phyloP scores from a whole-genome alignment of 345 rosid species.

The Citrus medica region DNA sequence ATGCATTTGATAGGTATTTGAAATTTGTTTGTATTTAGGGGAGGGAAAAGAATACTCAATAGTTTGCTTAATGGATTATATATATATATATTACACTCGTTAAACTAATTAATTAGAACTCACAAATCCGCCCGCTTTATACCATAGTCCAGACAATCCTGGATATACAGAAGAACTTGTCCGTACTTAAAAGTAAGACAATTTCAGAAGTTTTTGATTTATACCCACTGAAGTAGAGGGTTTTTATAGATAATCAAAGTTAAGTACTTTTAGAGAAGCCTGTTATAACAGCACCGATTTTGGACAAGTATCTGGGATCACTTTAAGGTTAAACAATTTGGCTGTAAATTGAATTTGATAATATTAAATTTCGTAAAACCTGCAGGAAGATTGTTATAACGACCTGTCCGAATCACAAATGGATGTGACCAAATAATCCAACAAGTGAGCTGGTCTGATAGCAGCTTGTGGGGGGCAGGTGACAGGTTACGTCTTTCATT shows the following conservation, averaged over 20 bases:
- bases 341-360: neutral
- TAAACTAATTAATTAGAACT: too few relatives aligned
- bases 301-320: neutral
- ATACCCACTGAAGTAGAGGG: neutral
- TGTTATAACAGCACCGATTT: neutral
- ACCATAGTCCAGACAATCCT: neutral
- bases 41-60: too few relatives aligned
- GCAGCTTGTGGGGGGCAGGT: neutral
- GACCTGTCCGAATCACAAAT: slow-evolving; percentile 1
- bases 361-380: neutral
- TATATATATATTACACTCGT: too few relatives aligned
- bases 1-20: neutral
- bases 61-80: too few relatives aligned
- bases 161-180: neutral
- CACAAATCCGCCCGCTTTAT: too few relatives aligned
- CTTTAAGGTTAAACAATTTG: slow-evolving; percentile 17
- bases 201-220: neutral
- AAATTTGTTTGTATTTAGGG: too few relatives aligned
- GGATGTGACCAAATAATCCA: neutral
- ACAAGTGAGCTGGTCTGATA: neutral
- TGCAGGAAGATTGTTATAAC: neutral
- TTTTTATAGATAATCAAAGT: neutral
- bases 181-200: neutral
- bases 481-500: neutral
- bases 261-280: neutral